phyloP scores from a whole-genome alignment of 768 basidiomycete species.

The Favolaschia claudopus region DNA sequence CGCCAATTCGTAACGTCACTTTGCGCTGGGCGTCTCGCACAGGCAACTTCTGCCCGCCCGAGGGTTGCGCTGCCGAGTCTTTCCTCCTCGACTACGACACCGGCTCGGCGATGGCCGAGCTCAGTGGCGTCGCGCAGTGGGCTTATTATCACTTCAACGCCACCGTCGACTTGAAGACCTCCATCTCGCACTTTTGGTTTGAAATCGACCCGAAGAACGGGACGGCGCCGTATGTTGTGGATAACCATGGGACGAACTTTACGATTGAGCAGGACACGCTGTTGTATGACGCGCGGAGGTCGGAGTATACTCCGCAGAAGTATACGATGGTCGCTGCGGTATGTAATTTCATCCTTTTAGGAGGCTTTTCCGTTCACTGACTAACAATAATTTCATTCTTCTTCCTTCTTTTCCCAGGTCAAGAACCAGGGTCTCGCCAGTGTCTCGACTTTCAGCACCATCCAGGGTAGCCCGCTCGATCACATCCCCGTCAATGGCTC shows the following conservation, averaged over 20 bases:
- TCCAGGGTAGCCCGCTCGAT: not conserved
- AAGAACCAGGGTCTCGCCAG: not conserved
- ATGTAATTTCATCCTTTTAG: no score
- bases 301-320: not conserved
- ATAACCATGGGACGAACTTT: slow-evolving; percentile 1
- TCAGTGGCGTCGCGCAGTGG: no score
- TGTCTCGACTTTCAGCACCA: not conserved
- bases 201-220: not conserved
- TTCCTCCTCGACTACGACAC: no score
- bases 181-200: slow-evolving; percentile 4
- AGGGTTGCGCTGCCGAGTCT: no score
- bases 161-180: not conserved
- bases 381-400: no score
- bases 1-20: no score
- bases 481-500: not conserved
- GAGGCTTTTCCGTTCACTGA: no score
- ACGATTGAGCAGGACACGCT: not conserved
- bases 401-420: not conserved
- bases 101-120: no score
- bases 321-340: not conserved
- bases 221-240: not conserved
- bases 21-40: no score
- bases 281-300: not conserved
- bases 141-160: no score
- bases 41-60: no score